phyloP scores from a whole-genome alignment of 176 grass and related monocot genomes.

The Carex cristatella region DNA sequence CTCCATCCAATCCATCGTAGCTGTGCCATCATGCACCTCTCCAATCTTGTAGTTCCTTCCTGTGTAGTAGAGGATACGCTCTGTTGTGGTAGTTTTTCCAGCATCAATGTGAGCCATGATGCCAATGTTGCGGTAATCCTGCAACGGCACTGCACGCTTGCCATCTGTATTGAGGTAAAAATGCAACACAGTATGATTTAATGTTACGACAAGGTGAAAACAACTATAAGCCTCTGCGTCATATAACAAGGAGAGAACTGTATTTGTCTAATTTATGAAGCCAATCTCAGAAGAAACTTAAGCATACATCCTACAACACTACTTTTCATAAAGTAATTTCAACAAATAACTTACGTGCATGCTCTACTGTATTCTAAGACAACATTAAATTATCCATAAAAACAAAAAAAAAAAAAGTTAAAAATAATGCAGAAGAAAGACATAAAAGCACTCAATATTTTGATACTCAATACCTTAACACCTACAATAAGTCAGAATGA shows the following conservation, averaged over 20 bases:
- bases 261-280: background rate
- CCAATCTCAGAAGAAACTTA: background rate
- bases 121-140: conserved; percentile 96
- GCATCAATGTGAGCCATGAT: conserved; percentile 99
- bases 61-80: conserved; percentile 91
- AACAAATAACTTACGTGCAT: conserved; percentile 28
- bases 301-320: background rate
- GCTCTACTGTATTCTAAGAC: background rate
- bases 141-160: conserved; percentile 49
- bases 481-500: background rate
- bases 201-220: background rate
- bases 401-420: background rate
- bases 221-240: background rate
- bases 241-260: background rate
- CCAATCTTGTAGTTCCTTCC: conserved; percentile 98
- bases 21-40: conserved; percentile 94
- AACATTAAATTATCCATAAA: background rate
- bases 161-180: conserved; percentile 15
- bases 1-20: conserved; percentile 99
- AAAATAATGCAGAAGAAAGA: background rate
- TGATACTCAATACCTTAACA: background rate
- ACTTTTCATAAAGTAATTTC: conserved; percentile 22
- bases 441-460: background rate
- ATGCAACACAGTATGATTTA: background rate
- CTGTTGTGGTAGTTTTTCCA: conserved; percentile 96